These are phyloP conservation scores for Postia placenta DNA, from an alignment of 768 basidiomycete genomes.

Conservation along the genomic window DNA sequence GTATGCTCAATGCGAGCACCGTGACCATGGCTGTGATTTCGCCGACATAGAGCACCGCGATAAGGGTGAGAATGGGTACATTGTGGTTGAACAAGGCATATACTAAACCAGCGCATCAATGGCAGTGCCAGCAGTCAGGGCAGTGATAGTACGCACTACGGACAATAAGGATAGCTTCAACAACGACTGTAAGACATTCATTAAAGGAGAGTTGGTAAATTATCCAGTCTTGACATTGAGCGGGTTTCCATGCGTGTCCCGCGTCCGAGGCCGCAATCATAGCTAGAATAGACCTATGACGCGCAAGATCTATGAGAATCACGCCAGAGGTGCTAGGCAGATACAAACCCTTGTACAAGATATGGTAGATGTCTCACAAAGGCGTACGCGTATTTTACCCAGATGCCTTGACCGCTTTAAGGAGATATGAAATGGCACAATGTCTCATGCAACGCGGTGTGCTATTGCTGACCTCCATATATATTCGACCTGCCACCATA, in stretches of 20 bases:
- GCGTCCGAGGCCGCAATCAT: background rate
- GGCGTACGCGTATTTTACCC: background rate
- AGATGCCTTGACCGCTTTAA: background rate
- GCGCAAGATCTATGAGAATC: too few species aligned
- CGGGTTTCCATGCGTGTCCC: background rate
- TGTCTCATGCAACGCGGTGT: too few species aligned
- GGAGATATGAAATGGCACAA: background rate
- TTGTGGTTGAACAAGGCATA: slow-evolving; percentile 11
- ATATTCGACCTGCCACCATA: background rate
- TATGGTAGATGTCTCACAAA: background rate
- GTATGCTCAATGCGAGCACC: slow-evolving; percentile 6
- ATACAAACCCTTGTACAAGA: background rate
- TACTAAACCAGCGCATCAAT: background rate
- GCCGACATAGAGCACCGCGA: slow-evolving; percentile 4
- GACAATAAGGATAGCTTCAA: slow-evolving; percentile 8
- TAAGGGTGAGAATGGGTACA: background rate
- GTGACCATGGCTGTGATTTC: slow-evolving; percentile 8
- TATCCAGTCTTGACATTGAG: slow-evolving; percentile 7
- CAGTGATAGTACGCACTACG: slow-evolving; percentile 2
- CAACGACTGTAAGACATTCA: slow-evolving; percentile 6
- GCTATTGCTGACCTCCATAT: background rate
- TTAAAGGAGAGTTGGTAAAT: slow-evolving; percentile 2
- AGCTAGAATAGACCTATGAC: background rate
- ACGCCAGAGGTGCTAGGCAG: too few species aligned
- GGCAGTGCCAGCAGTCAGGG: background rate